These are phyloP conservation scores for Beauveria bassiana DNA, from an alignment of 2,329 filamentous ascomycete species.

Conservation along the genomic window DNA sequence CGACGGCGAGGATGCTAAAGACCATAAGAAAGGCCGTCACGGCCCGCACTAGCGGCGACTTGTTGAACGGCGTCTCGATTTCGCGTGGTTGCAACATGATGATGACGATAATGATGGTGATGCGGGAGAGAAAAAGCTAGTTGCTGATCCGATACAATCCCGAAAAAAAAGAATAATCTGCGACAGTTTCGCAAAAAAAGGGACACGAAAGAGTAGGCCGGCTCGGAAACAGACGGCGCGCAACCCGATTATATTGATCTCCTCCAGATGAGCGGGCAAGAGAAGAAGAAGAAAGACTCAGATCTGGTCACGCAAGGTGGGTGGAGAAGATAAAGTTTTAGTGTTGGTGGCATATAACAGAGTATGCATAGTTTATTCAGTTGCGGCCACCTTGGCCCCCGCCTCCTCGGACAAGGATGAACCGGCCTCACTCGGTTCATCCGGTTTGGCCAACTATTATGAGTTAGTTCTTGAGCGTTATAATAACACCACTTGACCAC, in stretches of 20 bases:
- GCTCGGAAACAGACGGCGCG: neutral
- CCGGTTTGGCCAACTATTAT: neutral
- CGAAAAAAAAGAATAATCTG: too few species aligned
- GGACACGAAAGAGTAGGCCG: too few species aligned
- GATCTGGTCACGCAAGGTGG: too few species aligned
- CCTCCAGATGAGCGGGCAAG: neutral
- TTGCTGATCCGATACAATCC: too few species aligned
- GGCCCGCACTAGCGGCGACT: slow-evolving; percentile 18
- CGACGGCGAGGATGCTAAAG: slow-evolving; percentile 15
- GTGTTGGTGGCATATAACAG: too few species aligned
- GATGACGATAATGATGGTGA: neutral
- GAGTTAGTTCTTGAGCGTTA: too few species aligned
- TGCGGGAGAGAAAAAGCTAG: too few species aligned
- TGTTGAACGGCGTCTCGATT: slow-evolving; percentile 17
- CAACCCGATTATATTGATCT: neutral
- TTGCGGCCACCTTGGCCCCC: too few species aligned
- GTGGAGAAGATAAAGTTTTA: too few species aligned
- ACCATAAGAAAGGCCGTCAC: slow-evolving; percentile 18
- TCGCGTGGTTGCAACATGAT: slow-evolving; percentile 14
- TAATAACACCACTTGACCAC: too few species aligned
- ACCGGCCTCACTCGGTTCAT: neutral
- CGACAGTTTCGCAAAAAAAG: too few species aligned
- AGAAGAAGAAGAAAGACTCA: neutral
- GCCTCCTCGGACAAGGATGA: neutral
- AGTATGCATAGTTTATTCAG: too few species aligned